Evolutionary conservation across 352 stramenopile species (phyloP).

Genomic region (Phytophthora constricta): DNA sequence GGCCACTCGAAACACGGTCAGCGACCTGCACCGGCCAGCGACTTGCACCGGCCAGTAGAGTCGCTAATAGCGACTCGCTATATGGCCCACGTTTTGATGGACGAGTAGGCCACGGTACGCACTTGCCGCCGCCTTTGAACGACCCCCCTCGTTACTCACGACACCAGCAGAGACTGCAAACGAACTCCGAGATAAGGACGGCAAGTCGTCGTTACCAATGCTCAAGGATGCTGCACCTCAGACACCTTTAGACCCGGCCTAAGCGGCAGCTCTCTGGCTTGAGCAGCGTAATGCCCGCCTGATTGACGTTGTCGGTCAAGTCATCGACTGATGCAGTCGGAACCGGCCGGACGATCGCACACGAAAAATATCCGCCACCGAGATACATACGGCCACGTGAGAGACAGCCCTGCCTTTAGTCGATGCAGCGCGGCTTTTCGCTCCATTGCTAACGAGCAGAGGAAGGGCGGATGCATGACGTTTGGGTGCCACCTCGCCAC

Average conservation of each 20-base stretch:
- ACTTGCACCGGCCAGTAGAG: too few species aligned
- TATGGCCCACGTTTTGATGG: not conserved
- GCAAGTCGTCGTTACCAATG: slow-evolving; percentile 18
- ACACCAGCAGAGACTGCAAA: not conserved
- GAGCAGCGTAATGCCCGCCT: not conserved
- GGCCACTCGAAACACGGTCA: too few species aligned
- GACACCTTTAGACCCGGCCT: too few species aligned
- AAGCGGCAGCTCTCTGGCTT: too few species aligned
- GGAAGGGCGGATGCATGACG: not conserved
- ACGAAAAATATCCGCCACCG: not conserved
- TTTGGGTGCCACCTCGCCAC: not conserved
- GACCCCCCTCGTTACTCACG: slow-evolving; percentile 8
- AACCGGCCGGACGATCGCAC: not conserved
- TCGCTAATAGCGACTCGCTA: too few species aligned
- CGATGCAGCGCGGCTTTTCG: not conserved
- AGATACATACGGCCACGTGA: not conserved
- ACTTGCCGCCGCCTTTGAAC: not conserved
- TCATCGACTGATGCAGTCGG: not conserved
- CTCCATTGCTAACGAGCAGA: not conserved
- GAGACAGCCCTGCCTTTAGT: not conserved
- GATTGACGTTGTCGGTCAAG: not conserved
- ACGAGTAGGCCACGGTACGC: not conserved
- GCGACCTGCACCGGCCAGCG: too few species aligned
- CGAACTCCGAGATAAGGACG: too few species aligned
- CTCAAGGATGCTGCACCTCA: slow-evolving; percentile 8